Evolutionary conservation across 352 stramenopile species (phyloP), one percentile per base, ranked within the genome.

Genomic region (Phytophthora megakarya): DNA sequence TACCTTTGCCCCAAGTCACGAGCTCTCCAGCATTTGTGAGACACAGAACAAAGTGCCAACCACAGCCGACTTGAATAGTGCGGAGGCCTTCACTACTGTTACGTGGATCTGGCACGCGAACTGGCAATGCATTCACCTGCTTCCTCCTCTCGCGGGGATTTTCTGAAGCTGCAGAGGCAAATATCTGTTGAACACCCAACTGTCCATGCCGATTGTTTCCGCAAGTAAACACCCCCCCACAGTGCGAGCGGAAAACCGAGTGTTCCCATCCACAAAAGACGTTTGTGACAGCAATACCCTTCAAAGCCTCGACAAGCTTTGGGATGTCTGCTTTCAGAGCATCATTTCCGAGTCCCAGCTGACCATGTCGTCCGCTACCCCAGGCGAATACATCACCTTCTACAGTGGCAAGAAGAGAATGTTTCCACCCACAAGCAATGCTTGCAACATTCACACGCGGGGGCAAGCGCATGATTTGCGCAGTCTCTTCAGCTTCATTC

Each of bases 241-340:
- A 58, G 0, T 11, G 37, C 2, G 70, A 69, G 11, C 75, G 71
- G 47, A 95, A 87, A 1, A 90, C 61, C 3, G 86, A 91, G 50
- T 95, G 84, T 51, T 95, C 81, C 86, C 84, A 95, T 0, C 86
- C 86, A 49, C 86, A 95, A 16, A 75, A 81, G 10, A 93, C 84
- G 5, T 56, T 39, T 12, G n/a, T 21, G 37, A 86, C 54, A 22
- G 16, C 22, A 1, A 15, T 61, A 7, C 39, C 58, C 3, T 65
- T 22, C n/a, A 84, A 65, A 3, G 40, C 19, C 9, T 64, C 3
- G 23, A 93, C 26, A 0, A 43, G 52, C 8, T 65, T 70, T 13
- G 81, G 86, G 13, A 33, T 52, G 2, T 70, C 30, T 12, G 73
- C 49, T 13, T 52, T 37, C 6, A 84, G 46, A 15, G 47, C 44